A percentile compares a stretch with the other conserved stretches of the same genome.
phyloP scores from a whole-genome alignment of 768 basidiomycete species.

The Hemileccinum impolitum region DNA sequence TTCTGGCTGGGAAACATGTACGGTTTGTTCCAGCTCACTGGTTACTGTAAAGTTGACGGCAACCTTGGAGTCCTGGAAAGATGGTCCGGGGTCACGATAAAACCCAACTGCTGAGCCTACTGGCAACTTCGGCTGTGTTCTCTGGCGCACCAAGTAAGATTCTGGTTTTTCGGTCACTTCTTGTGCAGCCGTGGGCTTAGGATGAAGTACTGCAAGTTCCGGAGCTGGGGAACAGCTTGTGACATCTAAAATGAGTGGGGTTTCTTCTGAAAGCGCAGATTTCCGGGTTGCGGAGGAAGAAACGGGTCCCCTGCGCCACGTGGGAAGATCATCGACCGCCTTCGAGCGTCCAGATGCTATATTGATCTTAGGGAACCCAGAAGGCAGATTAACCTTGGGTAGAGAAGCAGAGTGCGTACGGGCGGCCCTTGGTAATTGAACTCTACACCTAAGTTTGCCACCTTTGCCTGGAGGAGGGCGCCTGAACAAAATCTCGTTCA shows the following conservation, averaged over 20 bases:
- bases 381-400: slow-evolving; percentile 41
- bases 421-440: slow-evolving; percentile 33
- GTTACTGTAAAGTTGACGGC: slow-evolving; percentile 73
- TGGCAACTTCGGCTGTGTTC: slow-evolving; percentile 69
- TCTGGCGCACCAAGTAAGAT: slow-evolving; percentile 36
- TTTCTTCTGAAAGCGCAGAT: slow-evolving; percentile 7
- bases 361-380: slow-evolving; percentile 19
- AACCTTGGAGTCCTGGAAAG: slow-evolving; percentile 44
- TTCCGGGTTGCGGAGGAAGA: slow-evolving; percentile 16
- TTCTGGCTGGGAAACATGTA: slow-evolving; percentile 8
- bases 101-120: slow-evolving; percentile 70
- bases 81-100: slow-evolving; percentile 60
- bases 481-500: slow-evolving; percentile 65
- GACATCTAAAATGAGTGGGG: slow-evolving; percentile 40
- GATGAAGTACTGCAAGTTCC: slow-evolving; percentile 30
- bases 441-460: slow-evolving; percentile 30
- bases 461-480: slow-evolving; percentile 36
- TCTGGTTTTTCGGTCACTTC: slow-evolving; percentile 30
- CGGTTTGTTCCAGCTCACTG: slow-evolving; percentile 61
- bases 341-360: slow-evolving; percentile 26
- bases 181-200: slow-evolving; percentile 30
- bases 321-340: slow-evolving; percentile 32
- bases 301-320: slow-evolving; percentile 38
- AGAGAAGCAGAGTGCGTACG: slow-evolving; percentile 8
- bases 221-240: slow-evolving; percentile 70